Percentiles rank a stretch among this genome's conserved stretches.
These are phyloP conservation scores for Podospora fimiseda DNA, from an alignment of 495 filamentous ascomycete genomes.

Conservation along the genomic window DNA sequence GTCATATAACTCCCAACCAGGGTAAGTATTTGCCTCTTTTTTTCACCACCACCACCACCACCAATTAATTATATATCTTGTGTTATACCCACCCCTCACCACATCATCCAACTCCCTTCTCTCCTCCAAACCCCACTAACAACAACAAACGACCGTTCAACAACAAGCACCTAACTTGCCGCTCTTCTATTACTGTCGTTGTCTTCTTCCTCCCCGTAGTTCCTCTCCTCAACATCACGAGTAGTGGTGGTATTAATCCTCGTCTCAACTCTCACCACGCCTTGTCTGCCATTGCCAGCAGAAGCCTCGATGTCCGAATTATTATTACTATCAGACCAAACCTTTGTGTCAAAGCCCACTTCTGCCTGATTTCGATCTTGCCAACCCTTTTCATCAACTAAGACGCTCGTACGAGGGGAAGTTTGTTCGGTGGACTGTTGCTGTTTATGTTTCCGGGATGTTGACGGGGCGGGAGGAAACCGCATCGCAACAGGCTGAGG, in stretches of 20 bases:
- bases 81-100: too few species aligned
- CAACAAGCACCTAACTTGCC: constrained; percentile 8
- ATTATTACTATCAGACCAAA: constrained; percentile 1
- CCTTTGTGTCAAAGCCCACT: constrained; percentile 4
- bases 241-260: constrained; percentile 5
- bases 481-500: not conserved
- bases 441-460: too few species aligned
- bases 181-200: not conserved
- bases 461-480: not conserved
- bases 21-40: too few species aligned
- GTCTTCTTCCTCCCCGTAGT: not conserved
- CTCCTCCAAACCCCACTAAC: not conserved
- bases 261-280: constrained; percentile 12
- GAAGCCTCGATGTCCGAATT: not conserved
- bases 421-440: too few species aligned
- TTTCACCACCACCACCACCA: too few species aligned
- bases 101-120: too few species aligned
- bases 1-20: too few species aligned
- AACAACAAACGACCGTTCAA: constrained; percentile 2
- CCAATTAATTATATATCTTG: too few species aligned
- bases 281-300: not conserved
- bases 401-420: not conserved
- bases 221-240: not conserved
- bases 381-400: not conserved
- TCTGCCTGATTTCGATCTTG: not conserved